Conservation (phyloP, 805 yeast species). For the Barnettozyma wickerhamii region DNA sequence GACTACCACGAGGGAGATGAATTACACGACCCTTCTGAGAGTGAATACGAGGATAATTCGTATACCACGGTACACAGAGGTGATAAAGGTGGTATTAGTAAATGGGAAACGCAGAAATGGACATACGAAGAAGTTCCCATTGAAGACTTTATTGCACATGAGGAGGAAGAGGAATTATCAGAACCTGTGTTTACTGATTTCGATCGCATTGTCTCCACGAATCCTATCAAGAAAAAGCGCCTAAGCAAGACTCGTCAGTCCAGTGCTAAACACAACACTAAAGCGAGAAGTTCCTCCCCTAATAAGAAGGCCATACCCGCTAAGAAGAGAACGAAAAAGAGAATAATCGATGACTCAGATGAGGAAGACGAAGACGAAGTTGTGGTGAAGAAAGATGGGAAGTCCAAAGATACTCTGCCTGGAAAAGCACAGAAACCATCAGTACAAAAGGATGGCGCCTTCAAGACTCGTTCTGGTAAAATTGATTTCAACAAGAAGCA, state of each 20-base stretch:
- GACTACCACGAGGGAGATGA: neutral
- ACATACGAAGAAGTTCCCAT: constrained; percentile 5
- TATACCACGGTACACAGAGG: no score
- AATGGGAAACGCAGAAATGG: constrained; percentile 7
- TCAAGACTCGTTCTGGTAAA: neutral
- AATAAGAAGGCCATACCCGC: no score
- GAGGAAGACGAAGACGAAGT: no score
- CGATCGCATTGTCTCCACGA: neutral
- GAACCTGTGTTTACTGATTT: neutral
- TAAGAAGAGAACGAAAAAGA: no score
- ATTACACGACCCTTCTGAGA: neutral
- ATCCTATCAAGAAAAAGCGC: no score
- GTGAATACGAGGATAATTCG: neutral
- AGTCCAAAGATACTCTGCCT: neutral
- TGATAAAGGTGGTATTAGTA: constrained; percentile 3
- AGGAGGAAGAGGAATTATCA: neutral
- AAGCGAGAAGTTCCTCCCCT: no score
- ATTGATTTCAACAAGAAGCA: neutral
- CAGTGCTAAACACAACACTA: no score
- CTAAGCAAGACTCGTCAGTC: no score
- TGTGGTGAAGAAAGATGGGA: no score
- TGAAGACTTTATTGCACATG: constrained; percentile 2
- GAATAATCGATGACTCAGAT: no score
- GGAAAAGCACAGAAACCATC: no score
- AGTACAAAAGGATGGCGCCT: neutral